These are phyloP conservation scores for Butyriboletus appendiculatus DNA, from an alignment of 1,284 basidiomycete species.

Conservation along the genomic window DNA sequence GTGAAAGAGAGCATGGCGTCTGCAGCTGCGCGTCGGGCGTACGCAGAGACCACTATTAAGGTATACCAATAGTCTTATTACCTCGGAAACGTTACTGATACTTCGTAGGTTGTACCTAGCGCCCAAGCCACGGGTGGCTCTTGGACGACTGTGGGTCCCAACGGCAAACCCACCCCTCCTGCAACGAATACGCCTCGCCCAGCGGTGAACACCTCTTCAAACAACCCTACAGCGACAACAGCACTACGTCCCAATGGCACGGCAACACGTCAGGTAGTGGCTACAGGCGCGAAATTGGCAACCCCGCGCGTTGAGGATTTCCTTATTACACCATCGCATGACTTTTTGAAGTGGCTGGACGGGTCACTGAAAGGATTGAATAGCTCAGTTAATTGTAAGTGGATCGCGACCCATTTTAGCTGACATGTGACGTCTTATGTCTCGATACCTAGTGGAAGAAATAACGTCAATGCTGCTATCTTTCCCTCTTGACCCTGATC, in stretches of 20 bases:
- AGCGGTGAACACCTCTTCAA: constrained; percentile 25
- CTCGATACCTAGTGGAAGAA: constrained; percentile 72
- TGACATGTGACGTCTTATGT: constrained; percentile 16
- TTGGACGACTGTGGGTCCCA: constrained; percentile 86
- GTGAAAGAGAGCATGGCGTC: constrained; percentile 62
- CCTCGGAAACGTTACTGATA: constrained; percentile 7
- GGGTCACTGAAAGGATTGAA: constrained; percentile 89
- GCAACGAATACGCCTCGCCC: constrained; percentile 40
- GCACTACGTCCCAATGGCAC: constrained; percentile 40
- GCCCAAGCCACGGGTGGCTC: constrained; percentile 48
- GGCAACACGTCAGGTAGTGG: constrained; percentile 35
- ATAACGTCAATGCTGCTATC: constrained; percentile 90
- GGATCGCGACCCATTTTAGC: constrained; percentile 1
- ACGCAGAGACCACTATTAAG: constrained; percentile 80
- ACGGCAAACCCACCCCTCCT: constrained; percentile 59
- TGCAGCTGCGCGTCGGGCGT: constrained; percentile 64
- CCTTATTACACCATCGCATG: constrained; percentile 70
- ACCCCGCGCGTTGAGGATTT: constrained; percentile 57
- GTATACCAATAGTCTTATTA: constrained; percentile 38
- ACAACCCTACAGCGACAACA: constrained; percentile 27
- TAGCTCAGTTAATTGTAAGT: constrained; percentile 75
- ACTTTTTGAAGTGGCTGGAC: constrained; percentile 92
- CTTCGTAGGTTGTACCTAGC: constrained; percentile 24
- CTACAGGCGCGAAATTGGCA: constrained; percentile 41
- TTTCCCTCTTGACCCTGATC: constrained; percentile 88